These are phyloP conservation scores for Trypanosomatidae sp. DNA, from an alignment of 208 protist genomes.

Conservation along the genomic window DNA sequence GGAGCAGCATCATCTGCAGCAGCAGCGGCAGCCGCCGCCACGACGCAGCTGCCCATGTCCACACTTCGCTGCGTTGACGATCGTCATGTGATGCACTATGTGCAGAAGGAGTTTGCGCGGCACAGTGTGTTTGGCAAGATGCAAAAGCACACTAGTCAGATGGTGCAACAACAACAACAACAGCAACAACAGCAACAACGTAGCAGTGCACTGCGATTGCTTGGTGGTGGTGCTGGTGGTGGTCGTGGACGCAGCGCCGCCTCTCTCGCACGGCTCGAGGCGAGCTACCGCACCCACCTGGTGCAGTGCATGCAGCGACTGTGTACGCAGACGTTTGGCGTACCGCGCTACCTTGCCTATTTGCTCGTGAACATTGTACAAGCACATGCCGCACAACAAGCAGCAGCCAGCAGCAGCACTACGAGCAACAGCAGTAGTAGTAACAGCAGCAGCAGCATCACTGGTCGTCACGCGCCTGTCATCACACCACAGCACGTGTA, in stretches of 20 bases:
- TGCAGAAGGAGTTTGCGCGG: slow-evolving; percentile 58
- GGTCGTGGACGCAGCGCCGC: background rate
- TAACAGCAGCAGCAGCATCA: slow-evolving; percentile 6
- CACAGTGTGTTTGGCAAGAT: slow-evolving; percentile 29
- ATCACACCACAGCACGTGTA: slow-evolving; percentile 48
- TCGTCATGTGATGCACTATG: slow-evolving; percentile 27
- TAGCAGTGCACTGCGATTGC: background rate
- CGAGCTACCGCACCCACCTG: slow-evolving; percentile 39
- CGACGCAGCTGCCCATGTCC: too few species aligned
- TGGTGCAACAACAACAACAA: background rate
- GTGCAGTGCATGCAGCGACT: slow-evolving; percentile 52
- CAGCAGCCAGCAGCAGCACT: slow-evolving; percentile 2
- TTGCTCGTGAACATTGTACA: slow-evolving; percentile 41
- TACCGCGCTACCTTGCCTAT: slow-evolving; percentile 75
- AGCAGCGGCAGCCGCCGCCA: too few species aligned
- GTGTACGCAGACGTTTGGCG: slow-evolving; percentile 63
- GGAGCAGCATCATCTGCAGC: too few species aligned
- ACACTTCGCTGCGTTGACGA: slow-evolving; percentile 47
- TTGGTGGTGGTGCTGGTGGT: background rate
- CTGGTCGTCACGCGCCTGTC: background rate
- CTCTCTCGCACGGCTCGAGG: slow-evolving; percentile 34
- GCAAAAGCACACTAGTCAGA: slow-evolving; percentile 5
- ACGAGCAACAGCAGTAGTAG: slow-evolving; percentile 1
- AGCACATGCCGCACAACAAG: background rate
- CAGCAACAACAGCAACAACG: background rate